Percentiles rank a stretch among this genome's conserved stretches.
Conservation (phyloP, 2,329 filamentous ascomycete genomes). For the Ophiocordyceps camponoti-rufipedis region DNA sequence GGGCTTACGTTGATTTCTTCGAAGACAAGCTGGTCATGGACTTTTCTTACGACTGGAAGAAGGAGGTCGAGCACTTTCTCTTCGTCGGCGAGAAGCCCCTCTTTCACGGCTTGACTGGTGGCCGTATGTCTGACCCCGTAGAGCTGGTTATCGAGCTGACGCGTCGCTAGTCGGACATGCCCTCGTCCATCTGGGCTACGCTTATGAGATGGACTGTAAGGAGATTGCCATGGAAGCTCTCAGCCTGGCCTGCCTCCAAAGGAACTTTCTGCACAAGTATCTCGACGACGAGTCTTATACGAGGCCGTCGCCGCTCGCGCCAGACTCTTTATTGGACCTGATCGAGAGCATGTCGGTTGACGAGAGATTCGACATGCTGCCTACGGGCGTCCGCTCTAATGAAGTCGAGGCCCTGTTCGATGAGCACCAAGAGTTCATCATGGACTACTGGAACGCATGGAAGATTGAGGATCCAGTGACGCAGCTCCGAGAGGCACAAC, state of each 20-base stretch:
- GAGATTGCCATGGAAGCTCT: constrained; percentile 83
- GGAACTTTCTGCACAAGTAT: constrained; percentile 44
- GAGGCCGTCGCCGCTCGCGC: constrained; percentile 38
- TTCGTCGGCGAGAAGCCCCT: constrained; percentile 59
- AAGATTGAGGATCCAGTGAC: constrained; percentile 47
- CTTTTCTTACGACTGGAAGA: constrained; percentile 69
- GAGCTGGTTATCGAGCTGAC: constrained; percentile 4
- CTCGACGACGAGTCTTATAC: constrained; percentile 59
- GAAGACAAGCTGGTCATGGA: constrained; percentile 68
- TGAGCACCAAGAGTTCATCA: constrained; percentile 47
- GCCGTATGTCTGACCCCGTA: constrained; percentile 35
- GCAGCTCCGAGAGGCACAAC: constrained; percentile 57
- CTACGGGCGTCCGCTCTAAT: constrained; percentile 34
- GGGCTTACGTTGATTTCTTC: constrained; percentile 87
- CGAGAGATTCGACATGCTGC: constrained; percentile 48
- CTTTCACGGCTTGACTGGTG: constrained; percentile 61
- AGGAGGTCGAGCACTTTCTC: constrained; percentile 57
- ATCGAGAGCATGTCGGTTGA: constrained; percentile 53
- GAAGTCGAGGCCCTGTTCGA: constrained; percentile 53
- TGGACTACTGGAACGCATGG: constrained; percentile 92
- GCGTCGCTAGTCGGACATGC: constrained; percentile 56
- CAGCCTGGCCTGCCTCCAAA: constrained; percentile 40
- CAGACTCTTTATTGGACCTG: constrained; percentile 49
- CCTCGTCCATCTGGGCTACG: constrained; percentile 89
- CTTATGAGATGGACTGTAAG: constrained; percentile 69